Evolutionary conservation across 208 protist species (phyloP).

Genomic region (Tritrichomonas foetus): DNA sequence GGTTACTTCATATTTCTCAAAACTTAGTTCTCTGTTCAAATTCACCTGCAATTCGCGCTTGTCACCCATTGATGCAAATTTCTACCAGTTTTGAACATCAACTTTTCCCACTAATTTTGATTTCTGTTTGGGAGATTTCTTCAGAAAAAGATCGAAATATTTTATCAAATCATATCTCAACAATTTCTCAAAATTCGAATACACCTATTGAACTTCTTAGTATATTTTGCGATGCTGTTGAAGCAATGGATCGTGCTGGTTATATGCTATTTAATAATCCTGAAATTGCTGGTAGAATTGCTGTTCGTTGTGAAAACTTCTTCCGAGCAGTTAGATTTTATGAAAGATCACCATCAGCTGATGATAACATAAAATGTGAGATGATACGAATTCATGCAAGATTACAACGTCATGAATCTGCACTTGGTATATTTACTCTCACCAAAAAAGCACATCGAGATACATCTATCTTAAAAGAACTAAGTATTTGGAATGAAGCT

Average conservation of each 20-base stretch:
- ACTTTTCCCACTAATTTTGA: neutral
- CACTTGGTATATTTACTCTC: neutral
- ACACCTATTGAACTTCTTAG: neutral
- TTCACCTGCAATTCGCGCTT: conserved; percentile 29
- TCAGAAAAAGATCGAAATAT: neutral
- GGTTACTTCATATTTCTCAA: neutral
- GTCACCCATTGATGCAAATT: neutral
- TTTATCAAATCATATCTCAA: neutral
- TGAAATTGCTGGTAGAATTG: neutral
- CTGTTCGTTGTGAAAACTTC: neutral
- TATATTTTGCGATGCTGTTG: neutral
- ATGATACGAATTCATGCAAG: neutral
- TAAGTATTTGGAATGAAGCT: neutral
- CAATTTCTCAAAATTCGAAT: neutral
- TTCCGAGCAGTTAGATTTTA: conserved; percentile 5
- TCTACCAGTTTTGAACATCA: neutral
- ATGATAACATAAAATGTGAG: neutral
- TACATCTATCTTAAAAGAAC: neutral
- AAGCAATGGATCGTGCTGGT: neutral
- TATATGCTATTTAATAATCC: neutral
- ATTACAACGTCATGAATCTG: neutral
- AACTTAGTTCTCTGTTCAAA: neutral
- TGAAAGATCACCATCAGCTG: neutral
- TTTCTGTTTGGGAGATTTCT: neutral
- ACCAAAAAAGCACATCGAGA: neutral